phyloP scores from a whole-genome alignment of 148 eudicot genomes.

The Suaeda aralocaspica region DNA sequence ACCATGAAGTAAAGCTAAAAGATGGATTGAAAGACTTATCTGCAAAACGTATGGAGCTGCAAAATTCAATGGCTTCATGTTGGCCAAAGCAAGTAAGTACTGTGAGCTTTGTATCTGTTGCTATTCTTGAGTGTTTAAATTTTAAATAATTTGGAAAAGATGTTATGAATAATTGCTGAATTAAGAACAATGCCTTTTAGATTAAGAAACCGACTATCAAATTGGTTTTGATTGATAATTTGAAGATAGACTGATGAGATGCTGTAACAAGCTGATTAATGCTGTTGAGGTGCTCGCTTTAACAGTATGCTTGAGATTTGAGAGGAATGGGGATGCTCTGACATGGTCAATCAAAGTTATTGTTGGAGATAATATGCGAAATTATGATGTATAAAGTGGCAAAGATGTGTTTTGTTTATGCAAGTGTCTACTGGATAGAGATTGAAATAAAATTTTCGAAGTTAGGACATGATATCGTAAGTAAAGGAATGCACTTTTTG shows the following conservation, averaged over 20 bases:
- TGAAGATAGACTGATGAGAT: slow-evolving; percentile 2
- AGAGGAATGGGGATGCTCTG: background rate
- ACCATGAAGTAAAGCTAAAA: slow-evolving; percentile 79
- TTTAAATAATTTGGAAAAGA: background rate
- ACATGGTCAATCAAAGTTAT: too few species aligned
- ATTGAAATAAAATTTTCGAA: too few species aligned
- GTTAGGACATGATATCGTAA: too few species aligned
- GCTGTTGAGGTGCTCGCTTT: slow-evolving; percentile 1
- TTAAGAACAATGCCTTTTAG: background rate
- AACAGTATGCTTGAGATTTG: background rate
- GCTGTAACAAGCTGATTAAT: background rate
- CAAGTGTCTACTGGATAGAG: too few species aligned
- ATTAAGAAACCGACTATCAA: background rate
- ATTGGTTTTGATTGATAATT: background rate
- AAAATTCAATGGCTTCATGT: slow-evolving; percentile 79
- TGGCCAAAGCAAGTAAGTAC: slow-evolving; percentile 96
- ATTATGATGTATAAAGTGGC: too few species aligned
- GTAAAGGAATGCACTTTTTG: too few species aligned
- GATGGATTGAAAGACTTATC: slow-evolving; percentile 78
- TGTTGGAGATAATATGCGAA: too few species aligned
- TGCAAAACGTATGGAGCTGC: slow-evolving; percentile 83
- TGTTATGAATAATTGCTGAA: background rate
- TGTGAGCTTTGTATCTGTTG: slow-evolving; percentile 7
- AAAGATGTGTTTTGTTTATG: too few species aligned
- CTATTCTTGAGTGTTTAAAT: background rate